Percentiles rank a stretch among this genome's conserved stretches.
These are phyloP conservation scores for Solanum rostratum DNA, from an alignment of 257 asterid species.

Conservation along the genomic window DNA sequence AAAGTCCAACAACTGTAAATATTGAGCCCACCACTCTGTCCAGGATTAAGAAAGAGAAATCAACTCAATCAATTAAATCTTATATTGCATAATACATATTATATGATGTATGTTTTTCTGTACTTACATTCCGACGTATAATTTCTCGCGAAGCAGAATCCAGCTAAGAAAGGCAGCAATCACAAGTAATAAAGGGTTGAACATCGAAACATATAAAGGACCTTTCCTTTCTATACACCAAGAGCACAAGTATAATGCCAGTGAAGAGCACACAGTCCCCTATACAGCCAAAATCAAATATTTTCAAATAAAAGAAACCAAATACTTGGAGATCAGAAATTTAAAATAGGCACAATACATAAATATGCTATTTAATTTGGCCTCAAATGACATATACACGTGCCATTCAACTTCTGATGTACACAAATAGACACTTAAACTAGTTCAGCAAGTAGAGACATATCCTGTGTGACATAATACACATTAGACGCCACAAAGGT, in stretches of 20 bases:
- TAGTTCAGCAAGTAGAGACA: no score
- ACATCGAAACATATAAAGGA: slow-evolving; percentile 70
- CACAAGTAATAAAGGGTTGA: slow-evolving; percentile 71
- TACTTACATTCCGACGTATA: slow-evolving; percentile 55
- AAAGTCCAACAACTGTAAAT: slow-evolving; percentile 54
- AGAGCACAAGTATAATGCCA: slow-evolving; percentile 51
- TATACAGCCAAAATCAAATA: background rate
- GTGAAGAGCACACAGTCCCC: slow-evolving; percentile 71
- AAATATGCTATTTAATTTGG: no score
- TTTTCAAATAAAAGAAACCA: background rate
- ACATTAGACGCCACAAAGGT: no score
- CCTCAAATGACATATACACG: no score
- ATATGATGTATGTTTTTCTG: background rate
- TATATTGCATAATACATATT: background rate
- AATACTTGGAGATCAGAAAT: background rate
- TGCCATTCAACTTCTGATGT: no score
- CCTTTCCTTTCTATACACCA: slow-evolving; percentile 77
- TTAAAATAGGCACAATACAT: no score
- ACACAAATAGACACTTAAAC: no score
- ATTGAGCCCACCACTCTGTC: slow-evolving; percentile 57
- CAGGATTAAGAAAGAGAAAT: background rate
- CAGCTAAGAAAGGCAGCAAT: slow-evolving; percentile 79
- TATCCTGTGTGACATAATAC: no score
- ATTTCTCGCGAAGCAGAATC: slow-evolving; percentile 58
- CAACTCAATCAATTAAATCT: background rate